Percentiles rank a stretch among this genome's conserved stretches.
phyloP scores from a whole-genome alignment of 805 yeast species.

The Cyberlindnera subsufficiens region DNA sequence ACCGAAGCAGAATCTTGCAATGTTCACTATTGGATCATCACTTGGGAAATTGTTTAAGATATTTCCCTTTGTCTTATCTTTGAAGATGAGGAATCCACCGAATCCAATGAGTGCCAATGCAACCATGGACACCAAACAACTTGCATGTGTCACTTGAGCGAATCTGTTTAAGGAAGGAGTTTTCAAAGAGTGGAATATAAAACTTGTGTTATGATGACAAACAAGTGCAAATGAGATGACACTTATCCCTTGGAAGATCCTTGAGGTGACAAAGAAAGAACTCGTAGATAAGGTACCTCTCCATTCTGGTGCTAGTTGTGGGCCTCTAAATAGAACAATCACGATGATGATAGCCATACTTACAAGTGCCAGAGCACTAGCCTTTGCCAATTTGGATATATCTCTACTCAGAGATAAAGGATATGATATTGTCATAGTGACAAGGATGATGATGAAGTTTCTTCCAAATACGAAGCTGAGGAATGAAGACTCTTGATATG shows the following conservation, averaged over 20 bases:
- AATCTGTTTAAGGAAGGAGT: slow-evolving; percentile 74
- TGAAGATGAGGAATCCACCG: slow-evolving; percentile 72
- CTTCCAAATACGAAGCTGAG: slow-evolving; percentile 56
- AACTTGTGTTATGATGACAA: slow-evolving; percentile 90
- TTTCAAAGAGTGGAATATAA: slow-evolving; percentile 78
- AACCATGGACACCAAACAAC: slow-evolving; percentile 74
- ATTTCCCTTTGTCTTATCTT: slow-evolving; percentile 78
- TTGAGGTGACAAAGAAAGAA: slow-evolving; percentile 50
- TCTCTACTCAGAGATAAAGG: slow-evolving; percentile 79
- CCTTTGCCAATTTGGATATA: slow-evolving; percentile 80
- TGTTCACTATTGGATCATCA: slow-evolving; percentile 66
- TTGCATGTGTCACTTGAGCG: slow-evolving; percentile 72
- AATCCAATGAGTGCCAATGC: slow-evolving; percentile 76
- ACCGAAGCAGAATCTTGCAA: slow-evolving; percentile 89
- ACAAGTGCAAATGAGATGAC: slow-evolving; percentile 93
- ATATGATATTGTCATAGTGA: slow-evolving; percentile 68
- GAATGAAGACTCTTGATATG: slow-evolving; percentile 26
- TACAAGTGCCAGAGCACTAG: slow-evolving; percentile 77
- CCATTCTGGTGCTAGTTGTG: slow-evolving; percentile 41
- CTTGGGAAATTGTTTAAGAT: slow-evolving; percentile 80
- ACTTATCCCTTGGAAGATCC: slow-evolving; percentile 84
- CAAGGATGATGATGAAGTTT: slow-evolving; percentile 62
- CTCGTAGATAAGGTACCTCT: slow-evolving; percentile 41
- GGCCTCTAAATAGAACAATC: slow-evolving; percentile 72
- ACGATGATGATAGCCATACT: slow-evolving; percentile 78